Evolutionary conservation across 2,329 filamentous ascomycete species (phyloP), one percentile per base, ranked within the genome.

Genomic region (Canariomyces notabilis): DNA sequence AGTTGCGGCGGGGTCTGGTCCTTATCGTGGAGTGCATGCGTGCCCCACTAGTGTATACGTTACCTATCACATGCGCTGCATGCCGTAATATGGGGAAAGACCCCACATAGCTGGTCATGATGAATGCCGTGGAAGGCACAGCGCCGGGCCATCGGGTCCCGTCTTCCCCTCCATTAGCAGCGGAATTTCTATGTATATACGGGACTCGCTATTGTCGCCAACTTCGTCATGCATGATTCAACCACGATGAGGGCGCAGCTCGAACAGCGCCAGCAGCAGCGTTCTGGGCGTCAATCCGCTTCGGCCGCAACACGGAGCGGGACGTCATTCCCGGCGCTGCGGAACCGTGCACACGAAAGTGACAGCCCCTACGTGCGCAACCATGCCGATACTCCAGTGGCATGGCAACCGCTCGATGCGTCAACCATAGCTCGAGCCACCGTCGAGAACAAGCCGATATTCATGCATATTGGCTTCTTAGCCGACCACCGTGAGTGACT

Each of bases 381-480:
- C 39, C 89, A 94, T 63, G 80, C 82, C 64, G 73, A 85, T 57
- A 95, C 94, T 64, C 82, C 83, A 2, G 90, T 97, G 31, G 82
- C 83, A 58, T 98, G 93, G 93, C 93, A 98, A 73, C 73, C 88
- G 49, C 87, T 95, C 74, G 85, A 85, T 56, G 75, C 84, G 18
- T 83, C 89, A 59, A 81, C 88, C 14, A 74, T 96, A 44, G 77
- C 79, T 53, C 74, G 89, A 38, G 91, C 93, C 14, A 85, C 80
- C 64, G 79, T 75, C 57, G 81, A 90, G 57, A 94, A 97, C 66
- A 87, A 89, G 60, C 75, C 95, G 48, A 83, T 98, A 49, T 97
- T 96, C 62, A 73, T 97, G 51, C 94, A 91, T 64, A 90, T 97
- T 60, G 93, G 93, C 39, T 98, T 95, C 71, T 86, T 86, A 16